Evolutionary conservation across 495 filamentous ascomycete species (phyloP).

Genomic region (Niebla homalea): DNA sequence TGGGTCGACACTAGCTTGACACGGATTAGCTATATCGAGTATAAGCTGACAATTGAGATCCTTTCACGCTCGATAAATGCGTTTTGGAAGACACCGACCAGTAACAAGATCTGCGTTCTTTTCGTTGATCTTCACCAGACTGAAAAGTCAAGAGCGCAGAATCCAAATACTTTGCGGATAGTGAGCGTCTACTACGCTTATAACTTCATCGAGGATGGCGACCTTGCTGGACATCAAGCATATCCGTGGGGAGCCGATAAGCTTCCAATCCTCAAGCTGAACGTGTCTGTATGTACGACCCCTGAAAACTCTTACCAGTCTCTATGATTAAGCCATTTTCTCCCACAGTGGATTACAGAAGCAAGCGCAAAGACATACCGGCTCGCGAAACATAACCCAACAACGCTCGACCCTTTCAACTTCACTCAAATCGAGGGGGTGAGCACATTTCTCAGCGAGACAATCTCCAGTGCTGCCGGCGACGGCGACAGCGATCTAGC

Average conservation of each 20-base stretch:
- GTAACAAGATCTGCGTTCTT: constrained; percentile 5
- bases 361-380: neutral
- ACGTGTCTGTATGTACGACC: too few species aligned
- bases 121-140: constrained; percentile 1
- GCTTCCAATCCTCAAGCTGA: too few species aligned
- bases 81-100: constrained; percentile 1
- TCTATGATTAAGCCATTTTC: neutral
- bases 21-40: neutral
- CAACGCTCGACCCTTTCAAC: neutral
- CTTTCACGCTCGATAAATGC: neutral
- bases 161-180: neutral
- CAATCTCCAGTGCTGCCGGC: too few species aligned
- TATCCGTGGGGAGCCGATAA: neutral
- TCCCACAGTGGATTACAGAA: neutral
- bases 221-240: neutral
- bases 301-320: too few species aligned
- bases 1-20: too few species aligned
- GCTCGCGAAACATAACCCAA: neutral
- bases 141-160: neutral
- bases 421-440: neutral
- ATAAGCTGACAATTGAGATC: neutral
- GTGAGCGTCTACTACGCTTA: neutral
- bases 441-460: neutral
- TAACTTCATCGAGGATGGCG: neutral
- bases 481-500: neutral